Evolutionary conservation across 371 early-diverging fungal species (phyloP).

Genomic region (Mortierella polycephala): DNA sequence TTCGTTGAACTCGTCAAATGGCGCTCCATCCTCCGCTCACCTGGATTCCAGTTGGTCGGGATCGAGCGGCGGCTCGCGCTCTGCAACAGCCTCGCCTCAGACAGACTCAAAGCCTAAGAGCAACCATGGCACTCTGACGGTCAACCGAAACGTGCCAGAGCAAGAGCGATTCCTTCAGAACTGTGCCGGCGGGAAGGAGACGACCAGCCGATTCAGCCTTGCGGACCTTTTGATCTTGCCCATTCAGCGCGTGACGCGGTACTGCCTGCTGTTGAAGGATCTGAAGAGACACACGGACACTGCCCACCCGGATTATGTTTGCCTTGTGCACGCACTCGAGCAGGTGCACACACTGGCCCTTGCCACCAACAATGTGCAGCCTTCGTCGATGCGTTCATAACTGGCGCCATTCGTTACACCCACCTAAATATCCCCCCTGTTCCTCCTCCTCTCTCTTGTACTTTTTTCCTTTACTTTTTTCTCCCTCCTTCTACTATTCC

Average conservation of each 20-base stretch:
- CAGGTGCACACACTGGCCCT: constrained; percentile 70
- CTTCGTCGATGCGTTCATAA: constrained; percentile 34
- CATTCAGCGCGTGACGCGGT: constrained; percentile 75
- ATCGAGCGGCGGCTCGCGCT: constrained; percentile 6
- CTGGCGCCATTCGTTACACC: neutral
- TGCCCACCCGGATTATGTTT: constrained; percentile 68
- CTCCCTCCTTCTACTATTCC: neutral
- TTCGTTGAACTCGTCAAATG: constrained; percentile 2
- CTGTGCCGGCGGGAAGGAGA: constrained; percentile 43
- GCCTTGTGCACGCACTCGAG: constrained; percentile 68
- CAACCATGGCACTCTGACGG: constrained; percentile 15
- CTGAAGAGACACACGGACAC: constrained; percentile 72
- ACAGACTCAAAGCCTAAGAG: constrained; percentile 18
- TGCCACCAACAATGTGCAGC: constrained; percentile 75
- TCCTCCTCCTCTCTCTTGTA: neutral
- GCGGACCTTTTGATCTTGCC: constrained; percentile 74
- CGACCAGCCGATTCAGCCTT: constrained; percentile 48
- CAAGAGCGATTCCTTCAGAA: constrained; percentile 31
- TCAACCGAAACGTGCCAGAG: constrained; percentile 1
- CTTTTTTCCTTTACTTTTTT: constrained; percentile 8
- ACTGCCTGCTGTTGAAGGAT: constrained; percentile 75
- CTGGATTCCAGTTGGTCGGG: constrained; percentile 1
- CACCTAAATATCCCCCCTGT: no score
- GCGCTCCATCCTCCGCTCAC: neutral
- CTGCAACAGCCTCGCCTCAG: neutral